A percentile compares a stretch with the other conserved stretches of the same genome.
phyloP scores from a whole-genome alignment of 371 early-diverging fungal genomes.

The Sporodiniella umbellata region DNA sequence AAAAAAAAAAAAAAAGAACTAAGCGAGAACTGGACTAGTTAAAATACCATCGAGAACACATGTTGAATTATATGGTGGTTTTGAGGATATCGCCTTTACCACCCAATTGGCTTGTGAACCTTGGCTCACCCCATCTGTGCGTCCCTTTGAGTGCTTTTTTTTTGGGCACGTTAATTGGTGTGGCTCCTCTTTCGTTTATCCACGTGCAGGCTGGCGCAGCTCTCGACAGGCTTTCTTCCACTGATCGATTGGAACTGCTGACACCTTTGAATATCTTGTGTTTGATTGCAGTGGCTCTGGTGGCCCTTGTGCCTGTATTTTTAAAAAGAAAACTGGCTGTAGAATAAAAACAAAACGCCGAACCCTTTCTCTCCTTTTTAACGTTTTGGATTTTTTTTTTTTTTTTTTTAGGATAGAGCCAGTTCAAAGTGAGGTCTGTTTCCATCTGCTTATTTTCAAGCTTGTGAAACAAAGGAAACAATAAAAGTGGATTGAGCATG shows the following conservation, averaged over 20 bases:
- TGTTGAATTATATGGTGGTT: slow-evolving; percentile 64
- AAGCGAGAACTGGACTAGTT: no score
- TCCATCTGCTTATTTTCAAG: no score
- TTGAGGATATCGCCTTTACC: slow-evolving; percentile 57
- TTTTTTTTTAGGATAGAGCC: no score
- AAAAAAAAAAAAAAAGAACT: not conserved
- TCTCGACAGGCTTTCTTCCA: slow-evolving; percentile 52
- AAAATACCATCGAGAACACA: slow-evolving; percentile 53
- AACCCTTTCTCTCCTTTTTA: not conserved
- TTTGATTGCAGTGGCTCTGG: slow-evolving; percentile 39
- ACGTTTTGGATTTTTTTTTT: no score
- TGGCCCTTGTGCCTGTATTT: slow-evolving; percentile 44
- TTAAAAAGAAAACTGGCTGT: slow-evolving; percentile 26
- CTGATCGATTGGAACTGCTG: slow-evolving; percentile 41
- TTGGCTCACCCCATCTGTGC: slow-evolving; percentile 60
- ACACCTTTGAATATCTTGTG: slow-evolving; percentile 43
- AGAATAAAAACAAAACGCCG: not conserved
- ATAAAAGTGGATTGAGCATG: no score
- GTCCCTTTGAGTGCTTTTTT: slow-evolving; percentile 52
- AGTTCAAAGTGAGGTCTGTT: no score
- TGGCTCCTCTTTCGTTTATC: slow-evolving; percentile 60
- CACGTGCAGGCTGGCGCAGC: slow-evolving; percentile 67
- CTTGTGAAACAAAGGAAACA: no score
- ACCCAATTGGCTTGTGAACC: slow-evolving; percentile 65
- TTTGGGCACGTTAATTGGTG: slow-evolving; percentile 59